Conservation (phyloP, 2,329 filamentous ascomycete species). For the Pseudogymnoascus sp. region DNA sequence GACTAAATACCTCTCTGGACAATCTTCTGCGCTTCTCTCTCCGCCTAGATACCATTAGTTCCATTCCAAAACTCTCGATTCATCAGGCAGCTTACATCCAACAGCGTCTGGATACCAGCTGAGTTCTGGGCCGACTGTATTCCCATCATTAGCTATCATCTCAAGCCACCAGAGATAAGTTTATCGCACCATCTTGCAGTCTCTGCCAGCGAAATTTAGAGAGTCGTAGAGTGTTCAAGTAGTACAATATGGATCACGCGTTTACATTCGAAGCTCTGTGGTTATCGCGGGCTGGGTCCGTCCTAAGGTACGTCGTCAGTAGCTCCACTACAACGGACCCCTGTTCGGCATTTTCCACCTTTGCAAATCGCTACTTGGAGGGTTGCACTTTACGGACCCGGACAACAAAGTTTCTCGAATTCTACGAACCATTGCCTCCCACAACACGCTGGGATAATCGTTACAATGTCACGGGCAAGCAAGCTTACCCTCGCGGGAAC, state of each 20-base stretch:
- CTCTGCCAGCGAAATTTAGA: constrained; percentile 11
- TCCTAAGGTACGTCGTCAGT: constrained; percentile 14
- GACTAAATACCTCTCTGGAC: constrained; percentile 74
- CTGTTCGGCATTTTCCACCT: constrained; percentile 20
- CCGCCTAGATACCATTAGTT: constrained; percentile 57
- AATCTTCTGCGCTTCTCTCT: constrained; percentile 98
- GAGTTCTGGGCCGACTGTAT: constrained; percentile 93
- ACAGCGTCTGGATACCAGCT: constrained; percentile 93
- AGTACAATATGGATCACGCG: constrained; percentile 16
- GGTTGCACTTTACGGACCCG: neutral
- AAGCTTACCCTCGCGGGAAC: constrained; percentile 78
- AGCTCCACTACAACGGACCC: constrained; percentile 19
- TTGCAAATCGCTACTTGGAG: constrained; percentile 3
- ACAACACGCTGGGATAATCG: neutral
- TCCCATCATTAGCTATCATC: neutral
- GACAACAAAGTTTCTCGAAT: neutral
- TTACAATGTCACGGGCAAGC: constrained; percentile 76
- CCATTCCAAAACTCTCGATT: constrained; percentile 3
- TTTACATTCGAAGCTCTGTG: constrained; percentile 9
- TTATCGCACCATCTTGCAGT: constrained; percentile 1
- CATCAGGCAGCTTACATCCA: constrained; percentile 66
- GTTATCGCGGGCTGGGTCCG: constrained; percentile 7
- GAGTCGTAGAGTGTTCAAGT: constrained; percentile 10
- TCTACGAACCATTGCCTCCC: neutral
- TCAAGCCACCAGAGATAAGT: neutral